phyloP scores from a whole-genome alignment of 148 eudicot genomes.

The Limonium bicolor region DNA sequence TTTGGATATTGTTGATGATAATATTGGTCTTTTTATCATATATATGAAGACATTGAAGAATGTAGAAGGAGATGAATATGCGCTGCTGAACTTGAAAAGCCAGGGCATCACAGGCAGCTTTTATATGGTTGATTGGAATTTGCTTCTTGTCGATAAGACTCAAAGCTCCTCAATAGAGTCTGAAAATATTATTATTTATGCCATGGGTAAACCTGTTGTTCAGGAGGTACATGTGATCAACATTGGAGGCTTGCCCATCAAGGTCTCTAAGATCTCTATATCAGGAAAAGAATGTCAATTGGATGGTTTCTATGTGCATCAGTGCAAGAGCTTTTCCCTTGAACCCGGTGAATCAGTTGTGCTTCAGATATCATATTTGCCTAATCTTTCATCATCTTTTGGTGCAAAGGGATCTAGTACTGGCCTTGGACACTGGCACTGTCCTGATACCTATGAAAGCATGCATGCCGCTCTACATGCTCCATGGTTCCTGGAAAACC shows the following conservation, averaged over 20 bases:
- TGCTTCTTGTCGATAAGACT: slow-evolving; percentile 42
- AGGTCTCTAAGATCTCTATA: slow-evolving; percentile 38
- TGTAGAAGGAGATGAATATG: slow-evolving; percentile 43
- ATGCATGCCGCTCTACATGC: slow-evolving; percentile 28
- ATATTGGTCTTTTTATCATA: background rate
- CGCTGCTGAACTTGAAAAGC: slow-evolving; percentile 47
- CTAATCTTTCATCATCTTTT: slow-evolving; percentile 41
- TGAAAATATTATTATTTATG: slow-evolving; percentile 45
- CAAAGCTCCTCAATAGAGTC: slow-evolving; percentile 52
- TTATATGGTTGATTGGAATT: slow-evolving; percentile 38
- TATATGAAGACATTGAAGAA: slow-evolving; percentile 27
- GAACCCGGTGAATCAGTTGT: slow-evolving; percentile 52
- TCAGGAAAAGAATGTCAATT: slow-evolving; percentile 61
- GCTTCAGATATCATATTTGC: slow-evolving; percentile 42
- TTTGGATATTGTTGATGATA: background rate
- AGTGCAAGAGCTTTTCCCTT: slow-evolving; percentile 56
- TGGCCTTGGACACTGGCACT: slow-evolving; percentile 40
- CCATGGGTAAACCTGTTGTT: slow-evolving; percentile 25
- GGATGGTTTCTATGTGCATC: slow-evolving; percentile 60
- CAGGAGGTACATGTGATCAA: slow-evolving; percentile 54
- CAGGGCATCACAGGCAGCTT: slow-evolving; percentile 31
- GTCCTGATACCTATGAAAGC: slow-evolving; percentile 81
- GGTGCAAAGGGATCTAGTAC: slow-evolving; percentile 63
- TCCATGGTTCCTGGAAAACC: slow-evolving; percentile 31
- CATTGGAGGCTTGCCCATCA: slow-evolving; percentile 54